Percentiles rank a stretch among this genome's conserved stretches.
Conservation (phyloP, 495 filamentous ascomycete genomes). For the Neurospora discreta region DNA sequence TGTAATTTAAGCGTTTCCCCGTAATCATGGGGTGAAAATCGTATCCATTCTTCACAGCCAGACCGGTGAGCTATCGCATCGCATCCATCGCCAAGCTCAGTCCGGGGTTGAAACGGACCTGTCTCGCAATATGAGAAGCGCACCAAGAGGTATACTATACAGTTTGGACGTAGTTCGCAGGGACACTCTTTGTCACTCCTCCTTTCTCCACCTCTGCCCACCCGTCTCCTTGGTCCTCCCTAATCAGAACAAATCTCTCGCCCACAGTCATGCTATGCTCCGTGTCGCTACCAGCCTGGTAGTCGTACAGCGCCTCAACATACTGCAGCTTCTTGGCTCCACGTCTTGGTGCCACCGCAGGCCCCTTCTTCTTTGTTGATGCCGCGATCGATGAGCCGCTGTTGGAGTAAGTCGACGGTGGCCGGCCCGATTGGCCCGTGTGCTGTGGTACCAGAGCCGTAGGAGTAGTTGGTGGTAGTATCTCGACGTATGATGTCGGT, state of each 20-base stretch:
- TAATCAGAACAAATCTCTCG: constrained; percentile 81
- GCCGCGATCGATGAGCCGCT: constrained; percentile 57
- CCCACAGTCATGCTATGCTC: constrained; percentile 88
- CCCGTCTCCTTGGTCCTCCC: constrained; percentile 76
- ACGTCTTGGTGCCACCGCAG: constrained; percentile 80
- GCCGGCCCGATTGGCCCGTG: constrained; percentile 43
- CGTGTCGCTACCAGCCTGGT: constrained; percentile 69
- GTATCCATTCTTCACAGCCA: neutral
- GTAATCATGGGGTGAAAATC: neutral
- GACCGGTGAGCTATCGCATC: neutral
- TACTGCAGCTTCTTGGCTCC: constrained; percentile 94
- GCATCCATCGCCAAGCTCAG: neutral
- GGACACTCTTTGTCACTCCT: constrained; percentile 84
- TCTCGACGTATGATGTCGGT: constrained; percentile 59
- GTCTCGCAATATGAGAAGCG: neutral
- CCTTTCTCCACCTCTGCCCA: constrained; percentile 94
- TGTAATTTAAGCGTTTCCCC: neutral
- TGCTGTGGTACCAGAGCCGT: constrained; percentile 43
- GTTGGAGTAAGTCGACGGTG: constrained; percentile 64
- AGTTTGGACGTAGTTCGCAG: constrained; percentile 83
- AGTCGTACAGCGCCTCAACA: constrained; percentile 88
- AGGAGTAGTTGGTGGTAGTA: constrained; percentile 29
- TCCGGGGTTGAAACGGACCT: neutral
- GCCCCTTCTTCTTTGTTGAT: constrained; percentile 73
- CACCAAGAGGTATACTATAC: constrained; percentile 29